Evolutionary conservation across 768 basidiomycete species (phyloP).

Genomic region (Gyrodon lividus): DNA sequence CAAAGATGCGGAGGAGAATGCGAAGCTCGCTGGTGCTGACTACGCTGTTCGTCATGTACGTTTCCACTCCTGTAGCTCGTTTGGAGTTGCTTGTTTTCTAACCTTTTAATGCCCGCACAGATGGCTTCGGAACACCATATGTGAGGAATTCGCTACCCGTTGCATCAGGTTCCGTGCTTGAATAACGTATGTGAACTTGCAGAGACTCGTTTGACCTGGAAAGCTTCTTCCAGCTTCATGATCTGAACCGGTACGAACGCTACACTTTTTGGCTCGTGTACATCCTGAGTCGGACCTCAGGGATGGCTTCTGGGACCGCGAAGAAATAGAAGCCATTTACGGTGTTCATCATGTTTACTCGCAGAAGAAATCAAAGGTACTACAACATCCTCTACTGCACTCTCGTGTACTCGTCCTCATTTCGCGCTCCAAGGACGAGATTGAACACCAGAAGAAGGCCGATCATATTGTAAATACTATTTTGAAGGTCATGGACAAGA

Average conservation of each 20-base stretch:
- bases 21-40: slow-evolving; percentile 45
- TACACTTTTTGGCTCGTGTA: not conserved
- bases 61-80: slow-evolving; percentile 17
- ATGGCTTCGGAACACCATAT: slow-evolving; percentile 91
- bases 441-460: slow-evolving; percentile 80
- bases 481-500: slow-evolving; percentile 67
- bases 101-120: slow-evolving; percentile 38
- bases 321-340: slow-evolving; percentile 94
- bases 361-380: slow-evolving; percentile 74
- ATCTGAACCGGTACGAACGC: slow-evolving; percentile 70
- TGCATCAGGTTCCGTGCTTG: not conserved
- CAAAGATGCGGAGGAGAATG: slow-evolving; percentile 53
- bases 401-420: not conserved
- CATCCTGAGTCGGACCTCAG: slow-evolving; percentile 34
- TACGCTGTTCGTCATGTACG: slow-evolving; percentile 92
- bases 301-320: slow-evolving; percentile 78
- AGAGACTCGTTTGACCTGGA: slow-evolving; percentile 81
- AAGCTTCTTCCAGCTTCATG: slow-evolving; percentile 95
- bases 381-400: not conserved
- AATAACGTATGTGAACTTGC: not conserved
- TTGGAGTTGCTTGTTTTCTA: slow-evolving; percentile 7
- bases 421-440: slow-evolving; percentile 52
- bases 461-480: slow-evolving; percentile 72
- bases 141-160: slow-evolving; percentile 37
- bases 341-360: slow-evolving; percentile 92